Conservation (phyloP, 1,284 basidiomycete genomes). For the Irpex sp. region DNA sequence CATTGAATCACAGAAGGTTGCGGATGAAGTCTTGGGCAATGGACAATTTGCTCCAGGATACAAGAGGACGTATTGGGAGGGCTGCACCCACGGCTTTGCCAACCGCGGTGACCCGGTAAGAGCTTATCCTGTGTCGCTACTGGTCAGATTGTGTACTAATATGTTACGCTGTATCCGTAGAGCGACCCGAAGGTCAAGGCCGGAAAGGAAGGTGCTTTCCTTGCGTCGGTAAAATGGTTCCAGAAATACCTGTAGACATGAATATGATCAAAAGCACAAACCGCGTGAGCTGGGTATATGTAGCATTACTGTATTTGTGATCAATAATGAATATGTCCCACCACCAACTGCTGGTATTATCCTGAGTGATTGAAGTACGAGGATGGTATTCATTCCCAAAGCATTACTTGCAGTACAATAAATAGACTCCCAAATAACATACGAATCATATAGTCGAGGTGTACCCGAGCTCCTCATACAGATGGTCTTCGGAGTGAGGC, state of each 20-base stretch:
- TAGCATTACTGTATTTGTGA: not conserved
- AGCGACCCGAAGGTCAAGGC: conserved; percentile 33
- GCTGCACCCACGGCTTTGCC: conserved; percentile 62
- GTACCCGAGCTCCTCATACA: not conserved
- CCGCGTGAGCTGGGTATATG: not conserved
- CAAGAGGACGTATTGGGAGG: conserved; percentile 49
- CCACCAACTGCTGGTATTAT: too few species aligned
- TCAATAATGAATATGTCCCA: too few species aligned
- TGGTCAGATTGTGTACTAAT: not conserved
- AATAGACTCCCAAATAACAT: not conserved
- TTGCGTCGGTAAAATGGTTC: conserved; percentile 35
- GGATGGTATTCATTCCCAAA: too few species aligned
- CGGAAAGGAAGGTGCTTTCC: conserved; percentile 40
- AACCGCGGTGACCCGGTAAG: conserved; percentile 37
- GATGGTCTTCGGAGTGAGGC: not conserved
- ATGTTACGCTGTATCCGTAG: conserved; percentile 17
- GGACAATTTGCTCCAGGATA: conserved; percentile 51
- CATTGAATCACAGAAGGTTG: conserved; percentile 26
- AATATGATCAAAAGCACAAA: not conserved
- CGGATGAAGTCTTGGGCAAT: conserved; percentile 50
- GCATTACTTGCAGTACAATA: not conserved
- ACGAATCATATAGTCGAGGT: not conserved
- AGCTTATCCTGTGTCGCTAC: not conserved
- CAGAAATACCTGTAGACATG: conserved; percentile 21
- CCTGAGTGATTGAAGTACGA: too few species aligned